These are phyloP conservation scores for Nidularia pulvinata DNA, from an alignment of 768 basidiomycete species.

Conservation along the genomic window DNA sequence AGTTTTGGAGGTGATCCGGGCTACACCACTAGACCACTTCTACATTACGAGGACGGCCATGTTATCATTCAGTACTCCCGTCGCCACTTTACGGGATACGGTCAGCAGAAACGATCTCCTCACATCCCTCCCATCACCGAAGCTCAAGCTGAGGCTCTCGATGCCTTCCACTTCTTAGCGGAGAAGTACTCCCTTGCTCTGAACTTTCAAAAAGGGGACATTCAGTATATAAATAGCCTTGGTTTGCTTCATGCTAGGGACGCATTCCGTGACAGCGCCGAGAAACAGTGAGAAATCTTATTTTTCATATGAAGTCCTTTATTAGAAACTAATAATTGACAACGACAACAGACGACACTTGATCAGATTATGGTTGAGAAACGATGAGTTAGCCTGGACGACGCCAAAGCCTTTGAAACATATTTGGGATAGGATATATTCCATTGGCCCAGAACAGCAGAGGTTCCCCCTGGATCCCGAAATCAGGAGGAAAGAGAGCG, in stretches of 20 bases:
- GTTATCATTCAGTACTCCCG: conserved; percentile 45
- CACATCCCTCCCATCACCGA: conserved; percentile 46
- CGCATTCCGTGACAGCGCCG: conserved; percentile 36
- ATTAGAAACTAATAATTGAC: not conserved
- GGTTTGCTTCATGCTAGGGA: conserved; percentile 43
- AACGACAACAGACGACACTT: conserved; percentile 35
- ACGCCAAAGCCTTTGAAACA: conserved; percentile 34
- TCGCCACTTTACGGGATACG: conserved; percentile 42
- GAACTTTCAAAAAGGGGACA: conserved; percentile 48
- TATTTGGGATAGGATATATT: conserved; percentile 37
- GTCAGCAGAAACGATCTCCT: conserved; percentile 25
- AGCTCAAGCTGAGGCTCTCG: conserved; percentile 47
- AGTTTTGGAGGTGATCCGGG: conserved; percentile 35
- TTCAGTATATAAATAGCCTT: conserved; percentile 48
- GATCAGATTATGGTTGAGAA: conserved; percentile 43
- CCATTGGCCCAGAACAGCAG: conserved; percentile 36
- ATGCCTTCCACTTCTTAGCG: conserved; percentile 41
- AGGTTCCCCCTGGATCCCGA: conserved; percentile 42
- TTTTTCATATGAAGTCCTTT: too few species aligned
- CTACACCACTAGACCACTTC: conserved; percentile 32
- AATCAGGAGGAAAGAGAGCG: too few species aligned
- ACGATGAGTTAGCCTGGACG: conserved; percentile 44
- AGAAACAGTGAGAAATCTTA: conserved; percentile 31
- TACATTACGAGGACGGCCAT: conserved; percentile 36
- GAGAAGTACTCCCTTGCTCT: conserved; percentile 39